phyloP scores from a whole-genome alignment of 148 eudicot species.

The Hydrangea macrophylla region DNA sequence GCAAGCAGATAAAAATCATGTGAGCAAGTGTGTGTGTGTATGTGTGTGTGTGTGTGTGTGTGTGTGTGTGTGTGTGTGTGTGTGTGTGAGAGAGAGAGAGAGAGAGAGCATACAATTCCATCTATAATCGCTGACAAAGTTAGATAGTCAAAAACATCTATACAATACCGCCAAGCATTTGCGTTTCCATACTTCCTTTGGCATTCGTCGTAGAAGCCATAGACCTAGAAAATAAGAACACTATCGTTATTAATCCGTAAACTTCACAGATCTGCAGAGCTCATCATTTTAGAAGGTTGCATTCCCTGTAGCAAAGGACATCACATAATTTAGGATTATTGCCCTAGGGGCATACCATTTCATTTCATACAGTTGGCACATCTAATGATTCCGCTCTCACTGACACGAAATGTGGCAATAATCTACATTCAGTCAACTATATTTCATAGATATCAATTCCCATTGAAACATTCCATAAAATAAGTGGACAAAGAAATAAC shows the following conservation, averaged over 20 bases:
- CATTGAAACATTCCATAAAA: neutral
- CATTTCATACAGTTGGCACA: neutral
- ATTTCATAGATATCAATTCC: neutral
- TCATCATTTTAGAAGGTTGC: neutral
- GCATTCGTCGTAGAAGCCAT: conserved; percentile 98
- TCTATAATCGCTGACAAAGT: conserved; percentile 94
- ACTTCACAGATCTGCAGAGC: neutral
- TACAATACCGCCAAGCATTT: conserved; percentile 99
- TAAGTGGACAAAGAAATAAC: neutral
- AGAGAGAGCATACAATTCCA: conserved; percentile 70
- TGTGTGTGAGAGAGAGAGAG: conserved; percentile 8
- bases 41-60: too few species aligned
- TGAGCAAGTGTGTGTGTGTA: too few species aligned
- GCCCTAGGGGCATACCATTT: neutral
- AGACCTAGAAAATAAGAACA: conserved; percentile 51
- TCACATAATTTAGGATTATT: neutral
- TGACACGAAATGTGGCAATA: neutral
- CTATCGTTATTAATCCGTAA: neutral
- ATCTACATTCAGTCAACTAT: neutral
- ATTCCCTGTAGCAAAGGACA: neutral
- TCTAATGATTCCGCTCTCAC: neutral
- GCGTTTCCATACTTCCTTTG: conserved; percentile 99
- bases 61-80: too few species aligned
- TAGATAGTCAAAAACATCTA: conserved; percentile 94
- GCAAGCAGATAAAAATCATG: neutral